A percentile compares a stretch with the other conserved stretches of the same genome.
Conservation (phyloP, 2,329 filamentous ascomycete species). For the Teratosphaeria gauchensis region DNA sequence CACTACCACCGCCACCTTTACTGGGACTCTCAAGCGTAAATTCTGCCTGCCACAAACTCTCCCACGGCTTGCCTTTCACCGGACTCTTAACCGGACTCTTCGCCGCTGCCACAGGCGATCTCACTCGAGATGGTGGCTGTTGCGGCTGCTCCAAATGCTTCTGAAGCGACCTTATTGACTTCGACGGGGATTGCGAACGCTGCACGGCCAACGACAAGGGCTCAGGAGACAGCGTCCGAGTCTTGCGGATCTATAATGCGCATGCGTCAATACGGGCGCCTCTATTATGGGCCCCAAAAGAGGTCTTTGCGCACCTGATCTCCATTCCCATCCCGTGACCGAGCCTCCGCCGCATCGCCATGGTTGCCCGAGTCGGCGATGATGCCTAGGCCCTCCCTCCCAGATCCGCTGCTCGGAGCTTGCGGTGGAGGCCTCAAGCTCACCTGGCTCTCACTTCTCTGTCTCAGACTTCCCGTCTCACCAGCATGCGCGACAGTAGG, state of each 20-base stretch:
- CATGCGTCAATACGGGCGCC: not conserved
- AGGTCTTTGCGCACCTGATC: slow-evolving; percentile 38
- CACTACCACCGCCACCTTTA: slow-evolving; percentile 4
- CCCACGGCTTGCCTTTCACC: slow-evolving; percentile 16
- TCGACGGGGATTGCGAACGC: slow-evolving; percentile 22
- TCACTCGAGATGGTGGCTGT: not conserved
- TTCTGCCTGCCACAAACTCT: slow-evolving; percentile 23
- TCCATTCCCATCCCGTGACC: not conserved
- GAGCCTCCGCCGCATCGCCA: slow-evolving; percentile 7
- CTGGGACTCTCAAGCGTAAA: slow-evolving; percentile 24
- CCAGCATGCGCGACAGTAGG: not conserved
- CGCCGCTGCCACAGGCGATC: not conserved
- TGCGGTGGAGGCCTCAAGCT: slow-evolving; percentile 12
- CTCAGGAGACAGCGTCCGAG: slow-evolving; percentile 1
- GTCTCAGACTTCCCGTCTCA: slow-evolving; percentile 1
- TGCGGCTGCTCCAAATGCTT: slow-evolving; percentile 15
- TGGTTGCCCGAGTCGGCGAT: slow-evolving; percentile 19
- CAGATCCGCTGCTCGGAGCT: not conserved
- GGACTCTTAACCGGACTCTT: slow-evolving; percentile 12
- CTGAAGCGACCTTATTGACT: slow-evolving; percentile 23
- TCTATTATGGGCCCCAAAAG: slow-evolving; percentile 29
- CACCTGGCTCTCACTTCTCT: slow-evolving; percentile 23
- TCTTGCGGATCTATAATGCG: not conserved
- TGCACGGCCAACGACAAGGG: slow-evolving; percentile 4
- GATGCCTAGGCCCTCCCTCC: slow-evolving; percentile 10